Base-by-base conservation (phyloP, 257 asterid species). In the Penstemon newberryi region DNA sequence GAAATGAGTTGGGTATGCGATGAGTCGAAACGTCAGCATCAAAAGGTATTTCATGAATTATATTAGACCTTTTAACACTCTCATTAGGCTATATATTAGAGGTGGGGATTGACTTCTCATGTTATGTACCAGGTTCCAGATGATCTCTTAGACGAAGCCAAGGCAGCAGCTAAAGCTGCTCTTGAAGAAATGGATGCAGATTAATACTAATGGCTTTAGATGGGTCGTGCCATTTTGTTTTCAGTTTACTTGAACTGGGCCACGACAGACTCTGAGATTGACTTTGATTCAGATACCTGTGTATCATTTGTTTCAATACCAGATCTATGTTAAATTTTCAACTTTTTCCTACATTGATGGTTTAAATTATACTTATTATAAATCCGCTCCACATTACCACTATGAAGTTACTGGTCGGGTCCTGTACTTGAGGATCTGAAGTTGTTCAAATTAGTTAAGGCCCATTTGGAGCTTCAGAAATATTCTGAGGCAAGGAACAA, bases 1-100 rank as follows among this genome's bases (percentile, higher is more conserved):
- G 98, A 93, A 76, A 78, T 93, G 95, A 88, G 97, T 65, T 93
- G 98, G 98, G 95, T 90, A 8, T 93, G 98, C 67, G 97, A 93
- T n/a, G 98, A 93, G 79, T 93, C 98, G 4, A 86, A 86, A 73
- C 91, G 96, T 60, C 95, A 84, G 81, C 98, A 93, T 62, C 90
- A 88, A 73, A 93, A 93, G 97, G 98, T 93, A 82, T 62, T 38
- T 51, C 6, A n/a, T 53, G 41, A 50, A 8, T n/a, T 66, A 38
- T 13, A 7, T 55, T 52, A 18, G 25, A 39, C 38, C 61, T 11
- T 42, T 51, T 11, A 25, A 13, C 47, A 36, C 13, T 38, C 57
- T 47, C 47, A 42, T 57, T 65, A 44, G 6, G n/a, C 10, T 15
- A 18, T 15, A 18, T 15, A 3, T 41, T 44, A 46, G 47, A 19